phyloP scores from a whole-genome alignment of 208 protist species.

The Acanthamoeba quina region DNA sequence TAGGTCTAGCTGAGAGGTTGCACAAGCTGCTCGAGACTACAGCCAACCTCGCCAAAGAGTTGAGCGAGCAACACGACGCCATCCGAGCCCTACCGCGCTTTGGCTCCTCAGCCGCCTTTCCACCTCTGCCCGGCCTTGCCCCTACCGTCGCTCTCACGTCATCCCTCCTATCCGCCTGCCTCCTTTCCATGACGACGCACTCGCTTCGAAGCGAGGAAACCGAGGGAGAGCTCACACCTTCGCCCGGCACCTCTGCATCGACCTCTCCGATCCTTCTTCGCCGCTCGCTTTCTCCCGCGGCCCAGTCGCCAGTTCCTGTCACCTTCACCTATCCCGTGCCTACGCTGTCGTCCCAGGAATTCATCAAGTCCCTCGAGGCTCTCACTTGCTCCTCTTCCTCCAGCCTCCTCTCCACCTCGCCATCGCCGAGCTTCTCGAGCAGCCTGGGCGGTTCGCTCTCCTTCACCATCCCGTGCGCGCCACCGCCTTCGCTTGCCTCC shows the following conservation, averaged over 20 bases:
- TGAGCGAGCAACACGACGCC: neutral
- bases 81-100: neutral
- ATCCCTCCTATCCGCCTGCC: neutral
- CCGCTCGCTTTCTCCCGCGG: neutral
- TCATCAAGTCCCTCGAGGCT: slow-evolving; percentile 49
- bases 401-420: neutral
- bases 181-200: neutral
- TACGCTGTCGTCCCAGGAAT: slow-evolving; percentile 22
- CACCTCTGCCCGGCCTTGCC: neutral
- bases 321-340: slow-evolving; percentile 41
- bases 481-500: slow-evolving; percentile 14
- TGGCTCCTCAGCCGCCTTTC: neutral
- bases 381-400: neutral
- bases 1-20: neutral
- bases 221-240: neutral
- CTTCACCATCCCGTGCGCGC: slow-evolving; percentile 32
- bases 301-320: neutral
- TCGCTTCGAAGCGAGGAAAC: neutral
- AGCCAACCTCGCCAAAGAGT: neutral
- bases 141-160: neutral
- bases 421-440: neutral
- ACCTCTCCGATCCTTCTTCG: neutral
- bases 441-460: neutral
- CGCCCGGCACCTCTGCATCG: neutral
- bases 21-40: neutral